A percentile compares a stretch with the other conserved stretches of the same genome.
phyloP scores from a whole-genome alignment of 2,329 filamentous ascomycete species.

The Neonectria sp. region DNA sequence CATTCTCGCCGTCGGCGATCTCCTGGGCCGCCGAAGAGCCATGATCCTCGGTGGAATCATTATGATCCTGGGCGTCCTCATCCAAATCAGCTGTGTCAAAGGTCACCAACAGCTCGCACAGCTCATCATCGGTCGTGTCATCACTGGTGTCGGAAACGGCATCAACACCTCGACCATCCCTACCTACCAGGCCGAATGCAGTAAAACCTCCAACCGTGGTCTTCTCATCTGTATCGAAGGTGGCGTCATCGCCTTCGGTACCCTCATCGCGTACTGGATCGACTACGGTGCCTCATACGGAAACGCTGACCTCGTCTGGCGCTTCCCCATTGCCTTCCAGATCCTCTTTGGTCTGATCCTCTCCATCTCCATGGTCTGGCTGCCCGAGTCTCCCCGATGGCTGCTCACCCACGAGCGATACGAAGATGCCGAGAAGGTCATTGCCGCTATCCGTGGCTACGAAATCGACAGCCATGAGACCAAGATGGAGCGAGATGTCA shows the following conservation, averaged over 20 bases:
- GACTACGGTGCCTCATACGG: conserved; percentile 61
- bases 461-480: conserved; percentile 70
- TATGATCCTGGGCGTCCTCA: conserved; percentile 72
- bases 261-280: conserved; percentile 62
- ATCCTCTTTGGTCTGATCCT: conserved; percentile 59
- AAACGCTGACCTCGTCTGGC: conserved; percentile 63
- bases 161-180: conserved; percentile 66
- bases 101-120: conserved; percentile 59
- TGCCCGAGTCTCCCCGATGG: conserved; percentile 64
- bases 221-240: conserved; percentile 68
- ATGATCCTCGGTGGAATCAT: conserved; percentile 70
- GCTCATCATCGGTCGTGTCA: conserved; percentile 65
- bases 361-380: conserved; percentile 58
- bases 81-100: conserved; percentile 65
- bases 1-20: conserved; percentile 68
- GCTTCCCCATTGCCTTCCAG: conserved; percentile 66
- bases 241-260: conserved; percentile 58
- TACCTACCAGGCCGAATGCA: conserved; percentile 70
- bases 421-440: conserved; percentile 55
- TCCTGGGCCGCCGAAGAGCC: conserved; percentile 65
- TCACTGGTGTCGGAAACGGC: conserved; percentile 69
- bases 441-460: conserved; percentile 51
- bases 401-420: conserved; percentile 64
- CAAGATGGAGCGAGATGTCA: conserved; percentile 70
- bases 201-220: conserved; percentile 66